Evolutionary conservation across 768 basidiomycete species (phyloP), one percentile per base, ranked within the genome.

Genomic region (Leucocoprinus sp.): DNA sequence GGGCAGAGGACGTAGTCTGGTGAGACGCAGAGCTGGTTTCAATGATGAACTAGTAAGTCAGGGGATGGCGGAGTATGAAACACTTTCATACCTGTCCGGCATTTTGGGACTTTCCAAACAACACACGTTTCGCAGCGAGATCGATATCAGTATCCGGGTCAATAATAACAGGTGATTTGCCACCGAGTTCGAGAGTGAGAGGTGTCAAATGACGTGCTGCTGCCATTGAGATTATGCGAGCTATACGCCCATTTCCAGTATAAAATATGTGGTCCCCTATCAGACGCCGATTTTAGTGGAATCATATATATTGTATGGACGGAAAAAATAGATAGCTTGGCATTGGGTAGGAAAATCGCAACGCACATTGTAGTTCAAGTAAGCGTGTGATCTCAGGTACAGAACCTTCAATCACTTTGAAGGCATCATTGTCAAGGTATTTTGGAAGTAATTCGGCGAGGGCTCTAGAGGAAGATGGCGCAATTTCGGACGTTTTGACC

Each of bases 11-110:
- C 61, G 37, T 68, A 72, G 53, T 75, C 73, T 2, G 73, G 72
- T 4, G 78, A 64, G n/a, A 80, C 66, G 51, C 87, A 89, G 1
- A 78, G 74, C 71, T 82, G 37, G 7, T 15, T 24, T 11, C 28
- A n/a, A n/a, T n/a, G n/a, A n/a, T n/a, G n/a, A n/a, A n/a, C n/a
- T n/a, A n/a, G n/a, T n/a, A n/a, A n/a, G n/a, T n/a, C n/a, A n/a
- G n/a, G n/a, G n/a, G n/a, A n/a, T n/a, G n/a, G n/a, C n/a, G n/a
- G n/a, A n/a, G n/a, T n/a, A n/a, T n/a, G n/a, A n/a, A n/a, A n/a
- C n/a, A n/a, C n/a, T n/a, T n/a, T n/a, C n/a, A n/a, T 35, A 68
- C 76, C 69, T 84, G 84, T 7, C 85, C 85, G 1, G 75, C 67
- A 51, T 87, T 86, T 47, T 62, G 67, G 6, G 64, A 64, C 60